Base-by-base conservation (phyloP, 805 yeast genomes). In the Dipodascopsis uninucleata region DNA sequence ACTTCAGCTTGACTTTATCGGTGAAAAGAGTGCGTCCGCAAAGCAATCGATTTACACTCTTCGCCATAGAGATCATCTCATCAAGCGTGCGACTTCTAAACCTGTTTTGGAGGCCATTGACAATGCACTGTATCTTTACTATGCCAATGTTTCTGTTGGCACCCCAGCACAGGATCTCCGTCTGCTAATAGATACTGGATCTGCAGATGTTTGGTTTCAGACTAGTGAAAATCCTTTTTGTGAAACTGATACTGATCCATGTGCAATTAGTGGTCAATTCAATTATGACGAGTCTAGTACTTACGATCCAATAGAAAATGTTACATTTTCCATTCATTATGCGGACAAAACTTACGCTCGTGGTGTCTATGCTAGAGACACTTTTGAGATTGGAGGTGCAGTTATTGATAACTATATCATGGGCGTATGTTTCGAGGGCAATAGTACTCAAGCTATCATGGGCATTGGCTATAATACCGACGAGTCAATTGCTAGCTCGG, bases 371-470 rank as follows among this genome's bases (percentile, higher is more conserved):
- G 90, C 83, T 14, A 64, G 69, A 36, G 96, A 88, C 57, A 65
- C 68, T 31, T 70, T 88, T 2, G 50, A 54, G 1, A 55, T 84
- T 41, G 77, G 78, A 31, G 75, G 69, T 39, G 61, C 71, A 6
- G 63, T 69, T 2, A 66, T 84, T 6, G 47, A 67, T 0, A 65
- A 69, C 43, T 65, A 82, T 21, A 76, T 85, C 3, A 74, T 87
- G 62, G 96, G 93, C 1, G 77, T 86, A n/a, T 93, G 84, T 2
- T 77, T 77, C 58, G 61, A 63, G 25, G 75, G 85, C 1, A 76
- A 77, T 48, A 78, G 88, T 3, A 61, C 76, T 3, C 64, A 72
- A 46, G 89, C 93, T 43, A 53, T 66, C 18, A 48, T 63, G 12
- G 71, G 71, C 8, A 49, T 66, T 24, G 70, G 70, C 17, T 58